A percentile compares a stretch with the other conserved stretches of the same genome.
These are phyloP conservation scores for Globisporangium okanoganense DNA, from an alignment of 352 stramenopile genomes.

Conservation along the genomic window DNA sequence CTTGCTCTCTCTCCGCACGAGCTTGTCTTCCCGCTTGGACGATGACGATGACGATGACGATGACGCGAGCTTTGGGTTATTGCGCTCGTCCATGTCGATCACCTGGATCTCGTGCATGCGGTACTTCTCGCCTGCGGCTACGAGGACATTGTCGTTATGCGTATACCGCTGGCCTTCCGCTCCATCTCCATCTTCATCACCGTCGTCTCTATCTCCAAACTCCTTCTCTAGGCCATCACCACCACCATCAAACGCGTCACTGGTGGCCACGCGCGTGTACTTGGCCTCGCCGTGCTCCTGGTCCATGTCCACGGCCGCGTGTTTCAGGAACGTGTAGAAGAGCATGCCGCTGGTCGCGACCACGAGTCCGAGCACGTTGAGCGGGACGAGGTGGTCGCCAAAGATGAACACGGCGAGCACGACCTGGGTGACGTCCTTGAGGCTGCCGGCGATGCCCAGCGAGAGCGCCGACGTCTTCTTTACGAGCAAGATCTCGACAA, in stretches of 20 bases:
- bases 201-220: background rate
- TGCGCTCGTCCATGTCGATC: conserved; percentile 18
- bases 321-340: conserved; percentile 75
- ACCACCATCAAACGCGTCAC: background rate
- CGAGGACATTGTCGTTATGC: background rate
- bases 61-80: conserved; percentile 1
- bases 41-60: conserved; percentile 20
- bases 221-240: background rate
- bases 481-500: conserved; percentile 77
- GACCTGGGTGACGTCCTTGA: conserved; percentile 82
- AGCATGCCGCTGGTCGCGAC: conserved; percentile 73
- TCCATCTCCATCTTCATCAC: background rate
- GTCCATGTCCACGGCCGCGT: conserved; percentile 24
- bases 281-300: conserved; percentile 13
- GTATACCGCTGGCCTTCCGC: background rate
- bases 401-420: conserved; percentile 77
- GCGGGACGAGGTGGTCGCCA: conserved; percentile 46
- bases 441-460: conserved; percentile 70
- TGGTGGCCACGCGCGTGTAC: conserved; percentile 36
- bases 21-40: conserved; percentile 20
- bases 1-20: conserved; percentile 62
- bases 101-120: conserved; percentile 14
- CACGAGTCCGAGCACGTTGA: conserved; percentile 69
- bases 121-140: background rate
- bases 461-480: conserved; percentile 82